Base-by-base conservation (phyloP, 805 yeast genomes). In the Ogataea polymorpha region DNA sequence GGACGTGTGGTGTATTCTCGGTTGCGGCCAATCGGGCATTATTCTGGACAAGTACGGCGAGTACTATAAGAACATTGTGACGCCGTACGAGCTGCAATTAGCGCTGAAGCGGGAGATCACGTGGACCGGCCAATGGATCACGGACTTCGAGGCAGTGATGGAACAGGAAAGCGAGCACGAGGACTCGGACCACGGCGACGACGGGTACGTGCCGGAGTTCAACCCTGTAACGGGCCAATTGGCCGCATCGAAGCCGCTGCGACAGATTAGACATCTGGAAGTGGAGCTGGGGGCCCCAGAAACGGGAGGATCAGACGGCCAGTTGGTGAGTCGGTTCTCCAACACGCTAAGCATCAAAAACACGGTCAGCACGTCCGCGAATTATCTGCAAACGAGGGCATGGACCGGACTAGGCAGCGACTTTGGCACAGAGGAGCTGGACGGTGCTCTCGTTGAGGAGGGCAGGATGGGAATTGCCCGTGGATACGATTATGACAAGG, bases 331-430 rank as follows among this genome's bases (percentile, higher is more conserved):
- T 55, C 73, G 72, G 51, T 71, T 81, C 43, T 68, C 87, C 8
- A 65, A 74, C 39, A 65, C 80, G 2, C 71, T 90, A 4, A 71
- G 84, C 0, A 77, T 90, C 41, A 79, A 79, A 41, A 80, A 80
- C 30, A 86, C 96, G 0, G 82, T 87, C 0, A 89, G 98, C 0
- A 90, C 98, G 0, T 87, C 97, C 0, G 97, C 96, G 0, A 68
- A 72, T 6, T 74, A 74, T 46, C 67, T 91, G 37, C 95, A 88
- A 53, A 70, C 68, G 10, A 75, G 91, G 53, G 56, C 59, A 2
- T 91, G 98, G 98, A 77, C 81, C 0, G 99, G 99, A 0, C 67
- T 91, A 24, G 99, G 98, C 1, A 82, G 93, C 45, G 97, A 91
- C 56, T 88, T 71, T 63, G 50, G 55, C 1, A 37, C 49, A 23